Evolutionary conservation across 805 yeast species (phyloP).

Genomic region (Schwanniomyces yamadae): DNA sequence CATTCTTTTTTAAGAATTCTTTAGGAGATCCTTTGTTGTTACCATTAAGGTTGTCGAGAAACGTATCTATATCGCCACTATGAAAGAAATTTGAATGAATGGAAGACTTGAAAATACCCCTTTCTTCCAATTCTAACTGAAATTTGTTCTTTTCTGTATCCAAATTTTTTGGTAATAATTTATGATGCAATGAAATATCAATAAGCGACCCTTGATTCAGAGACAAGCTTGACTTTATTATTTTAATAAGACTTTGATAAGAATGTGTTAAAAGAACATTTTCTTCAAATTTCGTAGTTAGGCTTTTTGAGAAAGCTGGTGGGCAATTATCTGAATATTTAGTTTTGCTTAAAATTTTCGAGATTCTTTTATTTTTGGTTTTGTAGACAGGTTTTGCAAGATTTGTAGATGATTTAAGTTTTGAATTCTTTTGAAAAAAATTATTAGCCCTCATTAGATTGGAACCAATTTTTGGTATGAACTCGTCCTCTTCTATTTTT

Average conservation of each 20-base stretch:
- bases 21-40: not conserved
- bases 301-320: conserved; percentile 4
- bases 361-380: not conserved
- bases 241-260: conserved; percentile 19
- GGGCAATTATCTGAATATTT: conserved; percentile 2
- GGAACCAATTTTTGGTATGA: not conserved
- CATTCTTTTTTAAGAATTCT: conserved; percentile 3
- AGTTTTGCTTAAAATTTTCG: not conserved
- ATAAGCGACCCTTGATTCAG: conserved; percentile 10
- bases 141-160: conserved; percentile 20
- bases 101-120: not conserved
- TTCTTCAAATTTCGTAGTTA: conserved; percentile 15
- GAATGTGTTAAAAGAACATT: conserved; percentile 12
- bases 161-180: conserved; percentile 25
- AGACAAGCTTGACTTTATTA: conserved; percentile 14
- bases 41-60: conserved; percentile 15
- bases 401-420: not conserved
- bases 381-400: not conserved
- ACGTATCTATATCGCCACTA: conserved; percentile 22
- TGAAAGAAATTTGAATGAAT: conserved; percentile 1
- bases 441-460: too few species aligned
- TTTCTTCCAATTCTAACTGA: conserved; percentile 1
- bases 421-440: too few species aligned
- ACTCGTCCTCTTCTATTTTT: conserved; percentile 7
- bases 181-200: conserved; percentile 23